Conservation (phyloP, 2,329 filamentous ascomycete genomes). For the Blumeriella jaapii region DNA sequence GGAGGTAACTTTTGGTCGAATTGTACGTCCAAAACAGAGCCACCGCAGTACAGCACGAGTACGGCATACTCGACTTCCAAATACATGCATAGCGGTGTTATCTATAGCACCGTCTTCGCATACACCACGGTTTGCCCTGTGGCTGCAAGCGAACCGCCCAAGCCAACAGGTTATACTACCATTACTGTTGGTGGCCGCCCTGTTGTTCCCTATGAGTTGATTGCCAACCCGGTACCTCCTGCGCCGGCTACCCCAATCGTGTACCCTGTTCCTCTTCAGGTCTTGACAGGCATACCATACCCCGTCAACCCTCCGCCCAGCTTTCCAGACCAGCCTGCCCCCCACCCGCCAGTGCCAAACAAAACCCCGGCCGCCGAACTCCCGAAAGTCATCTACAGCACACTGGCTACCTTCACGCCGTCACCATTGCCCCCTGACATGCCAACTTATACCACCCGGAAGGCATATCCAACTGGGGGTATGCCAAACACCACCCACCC, state of each 20-base stretch:
- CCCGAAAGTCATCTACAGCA: neutral
- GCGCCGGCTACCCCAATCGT: neutral
- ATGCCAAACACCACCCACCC: neutral
- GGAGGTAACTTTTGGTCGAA: too few relatives aligned
- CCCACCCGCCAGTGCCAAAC: neutral
- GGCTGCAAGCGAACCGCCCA: too few relatives aligned
- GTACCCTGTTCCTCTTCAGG: neutral
- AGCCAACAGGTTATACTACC: neutral
- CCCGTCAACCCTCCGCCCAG: too few relatives aligned
- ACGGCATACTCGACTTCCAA: slow-evolving; percentile 19
- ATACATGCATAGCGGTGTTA: slow-evolving; percentile 18
- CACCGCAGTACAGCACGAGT: slow-evolving; percentile 9
- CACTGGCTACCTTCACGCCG: neutral
- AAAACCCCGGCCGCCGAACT: neutral
- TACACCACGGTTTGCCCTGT: slow-evolving; percentile 12
- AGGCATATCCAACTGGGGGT: neutral
- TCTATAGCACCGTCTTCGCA: slow-evolving; percentile 15
- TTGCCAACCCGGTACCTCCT: neutral
- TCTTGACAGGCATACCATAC: too few relatives aligned
- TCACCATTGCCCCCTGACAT: neutral
- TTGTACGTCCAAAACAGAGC: neutral
- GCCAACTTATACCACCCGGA: neutral
- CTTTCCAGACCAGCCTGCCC: neutral
- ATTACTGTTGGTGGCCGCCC: neutral
- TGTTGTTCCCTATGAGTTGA: neutral